These are phyloP conservation scores for Trichosporon sp. DNA, from an alignment of 1,284 basidiomycete genomes.

Conservation along the genomic window DNA sequence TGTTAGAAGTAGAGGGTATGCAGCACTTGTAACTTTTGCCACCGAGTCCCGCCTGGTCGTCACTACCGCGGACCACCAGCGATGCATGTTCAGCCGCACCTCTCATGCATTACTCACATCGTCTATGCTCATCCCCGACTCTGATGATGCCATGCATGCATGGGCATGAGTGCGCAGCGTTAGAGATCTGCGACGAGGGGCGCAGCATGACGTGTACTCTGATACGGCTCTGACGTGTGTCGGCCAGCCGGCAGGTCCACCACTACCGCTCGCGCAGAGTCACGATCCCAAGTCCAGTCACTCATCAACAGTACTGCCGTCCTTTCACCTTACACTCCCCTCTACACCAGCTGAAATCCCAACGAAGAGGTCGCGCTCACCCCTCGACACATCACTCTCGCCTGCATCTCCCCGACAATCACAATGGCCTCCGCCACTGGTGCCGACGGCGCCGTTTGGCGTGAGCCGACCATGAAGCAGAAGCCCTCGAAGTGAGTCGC, in stretches of 20 bases:
- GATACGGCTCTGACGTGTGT: slow-evolving; percentile 17
- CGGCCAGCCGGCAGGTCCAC: neutral
- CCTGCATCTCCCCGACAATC: neutral
- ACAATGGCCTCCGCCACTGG: slow-evolving; percentile 20
- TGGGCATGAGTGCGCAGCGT: neutral
- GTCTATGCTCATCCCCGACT: neutral
- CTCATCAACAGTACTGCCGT: neutral
- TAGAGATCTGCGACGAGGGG: neutral
- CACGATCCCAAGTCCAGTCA: neutral
- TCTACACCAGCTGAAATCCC: neutral
- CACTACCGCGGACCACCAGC: neutral
- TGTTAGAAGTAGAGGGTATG: slow-evolving; percentile 9
- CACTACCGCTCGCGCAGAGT: neutral
- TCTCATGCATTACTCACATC: neutral
- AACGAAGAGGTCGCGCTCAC: neutral
- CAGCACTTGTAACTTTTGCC: slow-evolving; percentile 15
- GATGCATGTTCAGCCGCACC: neutral
- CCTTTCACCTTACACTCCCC: neutral
- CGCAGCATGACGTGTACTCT: slow-evolving; percentile 18
- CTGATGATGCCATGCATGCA: slow-evolving; percentile 18
- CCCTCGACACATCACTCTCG: neutral
- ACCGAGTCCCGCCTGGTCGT: neutral
- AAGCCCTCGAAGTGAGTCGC: slow-evolving; percentile 51
- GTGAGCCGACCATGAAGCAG: slow-evolving; percentile 34
- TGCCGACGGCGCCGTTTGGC: slow-evolving; percentile 27